Conservation (phyloP, 108 stramenopile species). For the Parietichytrium sp. region DNA sequence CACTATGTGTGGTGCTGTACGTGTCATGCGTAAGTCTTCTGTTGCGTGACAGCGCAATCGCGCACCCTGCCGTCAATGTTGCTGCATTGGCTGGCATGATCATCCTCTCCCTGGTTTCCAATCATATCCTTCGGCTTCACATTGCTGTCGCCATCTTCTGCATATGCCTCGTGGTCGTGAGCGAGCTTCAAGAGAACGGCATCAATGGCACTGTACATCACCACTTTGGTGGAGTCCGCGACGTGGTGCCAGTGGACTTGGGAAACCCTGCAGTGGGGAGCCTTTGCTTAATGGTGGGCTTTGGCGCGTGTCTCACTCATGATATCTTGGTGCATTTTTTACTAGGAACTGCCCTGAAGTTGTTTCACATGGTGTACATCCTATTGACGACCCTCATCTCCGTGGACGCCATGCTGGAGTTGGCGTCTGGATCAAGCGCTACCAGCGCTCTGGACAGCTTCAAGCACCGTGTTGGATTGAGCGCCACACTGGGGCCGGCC, state of each 20-base stretch:
- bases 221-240: neutral
- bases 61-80: neutral
- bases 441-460: no score
- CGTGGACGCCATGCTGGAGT: slow-evolving; percentile 10
- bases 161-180: slow-evolving; percentile 2
- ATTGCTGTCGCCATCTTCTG: slow-evolving; percentile 20
- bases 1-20: slow-evolving; percentile 14
- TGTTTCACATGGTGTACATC: neutral
- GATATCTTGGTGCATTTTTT: neutral
- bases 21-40: neutral
- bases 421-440: neutral
- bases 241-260: neutral
- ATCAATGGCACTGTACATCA: no score
- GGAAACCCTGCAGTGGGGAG: slow-evolving; percentile 1
- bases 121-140: slow-evolving; percentile 8
- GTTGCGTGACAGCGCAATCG: slow-evolving; percentile 10
- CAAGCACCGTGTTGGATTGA: no score
- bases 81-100: neutral
- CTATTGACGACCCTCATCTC: neutral
- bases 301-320: slow-evolving; percentile 19
- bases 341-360: neutral
- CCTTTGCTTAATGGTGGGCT: slow-evolving; percentile 22
- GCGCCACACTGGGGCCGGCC: no score
- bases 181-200: neutral
- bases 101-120: neutral